Base-by-base conservation (phyloP, 805 yeast species). In the Starmerella geochares region DNA sequence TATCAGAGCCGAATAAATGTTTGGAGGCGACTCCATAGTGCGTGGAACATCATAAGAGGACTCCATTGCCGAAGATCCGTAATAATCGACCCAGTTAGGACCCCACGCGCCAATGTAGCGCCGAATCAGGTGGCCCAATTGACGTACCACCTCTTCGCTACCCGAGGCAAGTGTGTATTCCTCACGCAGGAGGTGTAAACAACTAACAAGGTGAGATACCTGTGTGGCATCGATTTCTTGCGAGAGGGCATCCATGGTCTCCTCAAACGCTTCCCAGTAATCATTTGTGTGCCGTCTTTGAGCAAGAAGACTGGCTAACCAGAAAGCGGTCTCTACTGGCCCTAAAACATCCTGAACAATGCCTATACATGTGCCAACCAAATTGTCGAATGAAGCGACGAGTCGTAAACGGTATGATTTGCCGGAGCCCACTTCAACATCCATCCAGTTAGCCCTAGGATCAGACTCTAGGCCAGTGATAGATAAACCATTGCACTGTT, bases 101-200 rank as follows among this genome's bases (percentile, higher is more conserved):
- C 83, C 79, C 77, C 81, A 76, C 80, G 85, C 77, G 11, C 14
- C 13, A 1, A 69, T 57, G 0, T 81, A 73, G 13, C 84, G 61
- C 55, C 81, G 82, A 0, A 87, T 63, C 20, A 87, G 62, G 0
- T 66, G 23, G 0, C 82, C 78, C 25, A 88, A 58, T 28, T 65
- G 65, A 3, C 67, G 57, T 11, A 72, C 65, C 8, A 67, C 62
- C 0, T 58, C 48, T 3, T 60, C 49, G 4, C 72, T 68, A 23
- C 78, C 65, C 1, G 76, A 65, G 57, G 83, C 79, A 27, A 90
- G 67, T 46, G 74, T 72, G 41, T 74, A 63, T 53, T 90, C 96
- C 62, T 90, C 96, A 48, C 87, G 68, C 2, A 86, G 66, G 33
- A 87, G 60, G 66, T 88, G 96, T 42, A 90, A 65, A 0, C 87